Conservation (phyloP, 352 stramenopile species). For the Phytophthora pluvialis region DNA sequence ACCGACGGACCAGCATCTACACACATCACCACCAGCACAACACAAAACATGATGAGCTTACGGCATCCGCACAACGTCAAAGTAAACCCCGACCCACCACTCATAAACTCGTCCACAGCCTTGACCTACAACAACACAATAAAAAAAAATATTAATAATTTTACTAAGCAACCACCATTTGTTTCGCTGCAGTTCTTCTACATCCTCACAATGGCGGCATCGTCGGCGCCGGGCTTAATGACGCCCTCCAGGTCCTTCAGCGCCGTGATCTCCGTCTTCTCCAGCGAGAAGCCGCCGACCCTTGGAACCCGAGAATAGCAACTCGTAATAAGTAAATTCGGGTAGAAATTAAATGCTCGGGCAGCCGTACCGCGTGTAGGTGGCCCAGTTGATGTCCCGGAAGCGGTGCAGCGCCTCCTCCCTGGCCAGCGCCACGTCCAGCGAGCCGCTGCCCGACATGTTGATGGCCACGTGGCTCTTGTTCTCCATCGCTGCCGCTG, state of each 20-base stretch:
- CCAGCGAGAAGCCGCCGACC: constrained; percentile 79
- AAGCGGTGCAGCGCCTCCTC: constrained; percentile 89
- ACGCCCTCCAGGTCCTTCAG: constrained; percentile 85
- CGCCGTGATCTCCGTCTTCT: constrained; percentile 86
- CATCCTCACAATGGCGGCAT: constrained; percentile 50
- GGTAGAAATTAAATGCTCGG: background rate
- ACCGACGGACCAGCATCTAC: constrained; percentile 71
- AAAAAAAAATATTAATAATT: constrained; percentile 25
- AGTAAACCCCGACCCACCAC: constrained; percentile 27
- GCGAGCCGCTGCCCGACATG: constrained; percentile 56
- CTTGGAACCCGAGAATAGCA: constrained; percentile 30
- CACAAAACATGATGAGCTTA: constrained; percentile 2
- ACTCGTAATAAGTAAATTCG: constrained; percentile 9
- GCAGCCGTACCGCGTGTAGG: constrained; percentile 77
- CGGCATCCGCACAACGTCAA: background rate
- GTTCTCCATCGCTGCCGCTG: constrained; percentile 46
- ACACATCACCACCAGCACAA: background rate
- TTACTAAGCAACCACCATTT: background rate
- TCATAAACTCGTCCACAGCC: constrained; percentile 76
- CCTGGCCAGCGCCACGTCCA: constrained; percentile 77
- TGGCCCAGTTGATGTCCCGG: constrained; percentile 91
- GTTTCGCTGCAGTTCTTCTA: background rate
- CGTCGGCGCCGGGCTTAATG: constrained; percentile 69
- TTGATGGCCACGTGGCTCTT: constrained; percentile 78
- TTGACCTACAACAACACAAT: constrained; percentile 48